These are phyloP conservation scores for Taphrina flavorubra DNA, from an alignment of 1,139 yeast species.

Conservation along the genomic window DNA sequence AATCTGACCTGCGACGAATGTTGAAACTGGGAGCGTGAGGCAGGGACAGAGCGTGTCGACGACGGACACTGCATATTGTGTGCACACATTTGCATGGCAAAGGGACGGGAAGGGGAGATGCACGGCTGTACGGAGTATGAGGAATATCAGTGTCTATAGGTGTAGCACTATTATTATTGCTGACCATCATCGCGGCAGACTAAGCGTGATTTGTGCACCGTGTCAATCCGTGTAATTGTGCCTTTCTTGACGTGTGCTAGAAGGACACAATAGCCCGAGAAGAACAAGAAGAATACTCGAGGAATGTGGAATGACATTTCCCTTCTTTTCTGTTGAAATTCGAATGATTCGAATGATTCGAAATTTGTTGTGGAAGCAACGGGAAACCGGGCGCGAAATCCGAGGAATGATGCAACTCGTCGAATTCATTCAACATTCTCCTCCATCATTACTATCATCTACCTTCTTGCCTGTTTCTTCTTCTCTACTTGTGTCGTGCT, in stretches of 20 bases:
- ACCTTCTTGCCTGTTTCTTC: neutral
- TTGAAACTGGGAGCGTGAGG: conserved; percentile 17
- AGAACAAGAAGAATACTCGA: neutral
- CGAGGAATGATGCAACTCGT: neutral
- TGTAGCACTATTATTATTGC: neutral
- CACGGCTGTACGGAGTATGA: conserved; percentile 1
- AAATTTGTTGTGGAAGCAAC: conserved; percentile 7
- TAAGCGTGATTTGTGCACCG: neutral
- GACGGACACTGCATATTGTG: too few species aligned
- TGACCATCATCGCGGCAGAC: neutral
- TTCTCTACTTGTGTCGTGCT: neutral
- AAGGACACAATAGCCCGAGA: neutral
- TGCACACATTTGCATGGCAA: too few species aligned
- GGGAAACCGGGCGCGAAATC: conserved; percentile 1
- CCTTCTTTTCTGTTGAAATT: neutral
- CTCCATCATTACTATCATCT: neutral
- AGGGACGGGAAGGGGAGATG: neutral
- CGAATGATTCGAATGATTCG: too few species aligned
- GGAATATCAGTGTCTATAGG: conserved; percentile 4
- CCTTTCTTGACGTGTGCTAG: neutral
- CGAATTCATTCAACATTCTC: neutral
- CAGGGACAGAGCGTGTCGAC: neutral
- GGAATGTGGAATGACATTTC: conserved; percentile 2
- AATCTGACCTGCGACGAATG: conserved; percentile 21
- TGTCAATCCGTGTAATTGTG: too few species aligned